phyloP scores from a whole-genome alignment of 202 grass and related monocot genomes.

The Digitaria exilis region DNA sequence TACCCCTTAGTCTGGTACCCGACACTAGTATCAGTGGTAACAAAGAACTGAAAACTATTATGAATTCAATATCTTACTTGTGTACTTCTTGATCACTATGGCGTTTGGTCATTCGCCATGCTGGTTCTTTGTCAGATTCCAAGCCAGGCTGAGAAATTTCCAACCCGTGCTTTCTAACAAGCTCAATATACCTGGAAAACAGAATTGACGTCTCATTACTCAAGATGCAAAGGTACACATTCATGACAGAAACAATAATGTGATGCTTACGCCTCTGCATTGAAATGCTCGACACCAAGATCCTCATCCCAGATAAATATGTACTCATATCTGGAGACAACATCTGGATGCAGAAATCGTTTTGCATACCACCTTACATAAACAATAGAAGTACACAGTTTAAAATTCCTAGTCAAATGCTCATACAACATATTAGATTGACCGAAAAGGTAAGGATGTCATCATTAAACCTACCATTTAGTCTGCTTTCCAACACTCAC shows the following conservation, averaged over 20 bases:
- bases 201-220: constrained; percentile 8
- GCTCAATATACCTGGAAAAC: constrained; percentile 74
- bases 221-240: constrained; percentile 1
- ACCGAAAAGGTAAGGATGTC: background rate
- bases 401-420: background rate
- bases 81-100: constrained; percentile 85
- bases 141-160: constrained; percentile 97
- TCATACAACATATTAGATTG: background rate
- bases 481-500: constrained; percentile 76
- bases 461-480: constrained; percentile 66
- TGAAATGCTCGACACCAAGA: constrained; percentile 92
- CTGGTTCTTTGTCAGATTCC: constrained; percentile 76
- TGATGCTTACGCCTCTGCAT: constrained; percentile 79
- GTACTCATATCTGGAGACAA: constrained; percentile 82
- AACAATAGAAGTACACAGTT: constrained; percentile 10
- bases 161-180: constrained; percentile 90
- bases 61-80: constrained; percentile 61
- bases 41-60: constrained; percentile 27
- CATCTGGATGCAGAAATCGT: constrained; percentile 89
- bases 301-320: constrained; percentile 99
- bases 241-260: constrained; percentile 11
- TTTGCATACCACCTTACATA: constrained; percentile 91
- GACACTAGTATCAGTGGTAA: background rate
- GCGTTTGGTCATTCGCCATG: constrained; percentile 98
- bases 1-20: too few relatives aligned